phyloP scores from a whole-genome alignment of 2,329 filamentous ascomycete species.

The Emmonsiellopsis sp. region DNA sequence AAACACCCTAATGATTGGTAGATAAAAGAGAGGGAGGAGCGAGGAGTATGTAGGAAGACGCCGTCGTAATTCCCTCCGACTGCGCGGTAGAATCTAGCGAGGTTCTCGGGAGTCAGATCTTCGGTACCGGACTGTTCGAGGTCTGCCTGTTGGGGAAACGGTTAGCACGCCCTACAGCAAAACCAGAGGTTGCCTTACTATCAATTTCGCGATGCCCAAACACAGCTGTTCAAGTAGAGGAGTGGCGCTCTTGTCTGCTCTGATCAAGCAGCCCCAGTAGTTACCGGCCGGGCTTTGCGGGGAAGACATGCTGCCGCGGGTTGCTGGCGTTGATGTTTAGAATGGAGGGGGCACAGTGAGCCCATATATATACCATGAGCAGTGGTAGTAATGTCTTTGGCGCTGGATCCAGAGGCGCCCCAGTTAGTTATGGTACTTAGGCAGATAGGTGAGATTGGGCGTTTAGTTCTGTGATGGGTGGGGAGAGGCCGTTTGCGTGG shows the following conservation, averaged over 20 bases:
- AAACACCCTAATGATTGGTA: slow-evolving; percentile 87
- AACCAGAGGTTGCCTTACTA: slow-evolving; percentile 45
- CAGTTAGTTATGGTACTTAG: neutral
- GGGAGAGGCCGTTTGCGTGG: neutral
- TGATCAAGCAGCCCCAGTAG: slow-evolving; percentile 56
- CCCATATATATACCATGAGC: neutral
- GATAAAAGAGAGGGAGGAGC: slow-evolving; percentile 74
- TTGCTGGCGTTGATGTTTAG: neutral
- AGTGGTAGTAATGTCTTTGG: neutral
- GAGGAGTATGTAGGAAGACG: slow-evolving; percentile 68
- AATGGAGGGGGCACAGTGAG: neutral
- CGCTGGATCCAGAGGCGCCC: neutral
- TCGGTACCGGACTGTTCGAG: slow-evolving; percentile 22
- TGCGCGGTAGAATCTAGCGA: slow-evolving; percentile 66
- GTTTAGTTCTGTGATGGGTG: neutral
- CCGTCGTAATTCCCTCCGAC: slow-evolving; percentile 68
- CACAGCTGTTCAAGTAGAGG: slow-evolving; percentile 58
- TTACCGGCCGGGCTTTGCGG: slow-evolving; percentile 15
- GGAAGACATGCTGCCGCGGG: slow-evolving; percentile 10
- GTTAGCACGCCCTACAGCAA: slow-evolving; percentile 2
- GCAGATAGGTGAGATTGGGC: neutral
- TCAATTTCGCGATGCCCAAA: slow-evolving; percentile 57
- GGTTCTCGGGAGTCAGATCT: slow-evolving; percentile 51
- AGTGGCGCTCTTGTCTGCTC: slow-evolving; percentile 57
- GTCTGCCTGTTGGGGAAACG: slow-evolving; percentile 5